Conservation (phyloP, 495 filamentous ascomycete genomes). For the Rhizodiscina lignyota region DNA sequence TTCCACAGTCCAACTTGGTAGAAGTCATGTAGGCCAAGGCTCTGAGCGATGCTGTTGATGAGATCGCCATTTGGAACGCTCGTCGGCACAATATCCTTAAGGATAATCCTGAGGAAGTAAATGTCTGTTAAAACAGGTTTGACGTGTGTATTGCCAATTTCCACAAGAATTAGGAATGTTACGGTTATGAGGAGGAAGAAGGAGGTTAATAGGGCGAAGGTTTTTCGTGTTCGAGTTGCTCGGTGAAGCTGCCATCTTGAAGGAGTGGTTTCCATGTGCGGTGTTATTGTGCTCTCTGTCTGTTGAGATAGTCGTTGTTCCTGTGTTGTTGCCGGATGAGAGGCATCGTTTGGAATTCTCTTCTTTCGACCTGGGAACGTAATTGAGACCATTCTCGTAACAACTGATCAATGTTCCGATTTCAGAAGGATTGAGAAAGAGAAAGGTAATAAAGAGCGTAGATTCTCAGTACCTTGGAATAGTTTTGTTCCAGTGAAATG, state of each 20-base stretch:
- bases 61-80: constrained; percentile 57
- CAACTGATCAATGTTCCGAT: no score
- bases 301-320: no score
- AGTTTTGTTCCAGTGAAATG: no score
- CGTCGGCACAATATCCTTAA: constrained; percentile 67
- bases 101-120: constrained; percentile 70
- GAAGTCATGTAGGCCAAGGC: constrained; percentile 80
- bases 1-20: constrained; percentile 86
- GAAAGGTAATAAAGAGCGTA: no score
- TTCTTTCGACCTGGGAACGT: no score
- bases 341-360: no score
- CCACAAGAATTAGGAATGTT: constrained; percentile 62
- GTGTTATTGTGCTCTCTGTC: no score
- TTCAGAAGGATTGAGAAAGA: no score
- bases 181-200: constrained; percentile 55
- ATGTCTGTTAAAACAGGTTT: constrained; percentile 43
- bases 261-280: no score
- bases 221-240: constrained; percentile 38
- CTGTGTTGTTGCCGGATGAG: no score
- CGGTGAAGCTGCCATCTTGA: constrained; percentile 25
- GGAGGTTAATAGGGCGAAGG: constrained; percentile 40
- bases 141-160: constrained; percentile 52
- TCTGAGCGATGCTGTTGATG: constrained; percentile 79
- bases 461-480: no score
- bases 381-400: no score